Base-by-base conservation (phyloP, 208 protist species). In the Leishmania guyanensis region DNA sequence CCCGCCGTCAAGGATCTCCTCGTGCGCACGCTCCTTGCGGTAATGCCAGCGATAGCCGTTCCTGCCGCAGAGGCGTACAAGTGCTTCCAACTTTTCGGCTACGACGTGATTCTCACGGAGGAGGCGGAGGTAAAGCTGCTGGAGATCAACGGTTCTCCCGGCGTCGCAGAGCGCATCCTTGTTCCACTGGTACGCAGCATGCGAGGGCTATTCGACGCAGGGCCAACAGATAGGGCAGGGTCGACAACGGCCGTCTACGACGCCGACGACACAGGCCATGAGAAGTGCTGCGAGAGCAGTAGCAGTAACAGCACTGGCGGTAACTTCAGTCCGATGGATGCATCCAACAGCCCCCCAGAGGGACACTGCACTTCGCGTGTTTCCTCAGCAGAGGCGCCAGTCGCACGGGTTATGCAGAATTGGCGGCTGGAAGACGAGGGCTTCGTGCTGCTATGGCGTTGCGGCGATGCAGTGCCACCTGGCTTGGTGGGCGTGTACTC, bases 81-180 rank as follows among this genome's bases (percentile, higher is more conserved):
- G 17, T 95, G 92, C 73, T 98, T 98, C 74, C 96, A 98, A 77
- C 86, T 98, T 0, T 96, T 98, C 58, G 96, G 96, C 50, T 98
- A 97, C 78, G 96, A 98, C 80, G 58, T 98, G 65, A 89, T 98
- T 17, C 79, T 98, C 12, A 92, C 95, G 46, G 94, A 92, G 17
- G 86, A 89, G 33, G 75, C 95, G 50, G 79, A 81, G 46, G 92
- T 98, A 22, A 78, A 84, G 71, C 85, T 98, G 68, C 88, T 97
- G 43, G 94, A 98, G 93, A 96, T 98, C 79, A 98, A 98, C 87
- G 95, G 94, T 22, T 96, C 92, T 1, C 95, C 96, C 22, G 95
- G 91, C 22, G 82, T 95, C 56, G 96, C 95, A 14, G 86, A 93
- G 58, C 86, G 86, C 54, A 94, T 88, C 53, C 82, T 97, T n/a